phyloP scores from a whole-genome alignment of 306 rosid species.

The Gillenia trifoliata region DNA sequence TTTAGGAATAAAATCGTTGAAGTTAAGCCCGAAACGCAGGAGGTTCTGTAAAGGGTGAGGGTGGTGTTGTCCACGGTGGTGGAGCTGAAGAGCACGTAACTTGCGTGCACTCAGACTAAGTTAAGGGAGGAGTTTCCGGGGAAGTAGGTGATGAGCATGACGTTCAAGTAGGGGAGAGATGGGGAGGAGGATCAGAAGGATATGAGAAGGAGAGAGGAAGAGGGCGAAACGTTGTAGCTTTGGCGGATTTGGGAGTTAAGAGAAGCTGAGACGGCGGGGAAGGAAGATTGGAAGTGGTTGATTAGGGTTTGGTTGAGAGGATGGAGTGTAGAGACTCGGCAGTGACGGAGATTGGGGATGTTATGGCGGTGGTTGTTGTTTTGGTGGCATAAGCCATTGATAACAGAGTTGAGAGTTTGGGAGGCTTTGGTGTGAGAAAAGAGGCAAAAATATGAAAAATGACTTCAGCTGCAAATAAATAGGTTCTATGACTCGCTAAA shows the following conservation, averaged over 20 bases:
- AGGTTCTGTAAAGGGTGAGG: conserved; percentile 76
- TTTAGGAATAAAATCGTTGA: conserved; percentile 45
- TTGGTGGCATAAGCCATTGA: conserved; percentile 42
- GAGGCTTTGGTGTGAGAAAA: neutral
- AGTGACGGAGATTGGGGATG: conserved; percentile 50
- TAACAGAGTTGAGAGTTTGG: neutral
- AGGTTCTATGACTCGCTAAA: too few relatives aligned
- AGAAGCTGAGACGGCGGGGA: conserved; percentile 46
- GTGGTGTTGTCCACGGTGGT: conserved; percentile 77
- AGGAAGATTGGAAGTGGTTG: conserved; percentile 52
- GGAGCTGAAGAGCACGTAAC: conserved; percentile 74
- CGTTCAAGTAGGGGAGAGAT: conserved; percentile 72
- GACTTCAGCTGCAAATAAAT: too few relatives aligned
- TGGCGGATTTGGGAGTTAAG: conserved; percentile 69
- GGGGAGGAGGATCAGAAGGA: conserved; percentile 82
- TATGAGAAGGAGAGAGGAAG: conserved; percentile 90
- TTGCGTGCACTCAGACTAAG: conserved; percentile 67
- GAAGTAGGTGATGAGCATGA: conserved; percentile 79
- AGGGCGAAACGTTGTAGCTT: conserved; percentile 45
- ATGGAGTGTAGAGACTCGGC: conserved; percentile 41
- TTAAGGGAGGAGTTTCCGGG: conserved; percentile 56
- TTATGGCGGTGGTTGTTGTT: neutral
- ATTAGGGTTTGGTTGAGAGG: conserved; percentile 55
- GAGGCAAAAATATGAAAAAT: neutral
- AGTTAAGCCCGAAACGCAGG: conserved; percentile 71